Conservation (phyloP, 1,139 yeast genomes). For the Wickerhamomyces sp. region DNA sequence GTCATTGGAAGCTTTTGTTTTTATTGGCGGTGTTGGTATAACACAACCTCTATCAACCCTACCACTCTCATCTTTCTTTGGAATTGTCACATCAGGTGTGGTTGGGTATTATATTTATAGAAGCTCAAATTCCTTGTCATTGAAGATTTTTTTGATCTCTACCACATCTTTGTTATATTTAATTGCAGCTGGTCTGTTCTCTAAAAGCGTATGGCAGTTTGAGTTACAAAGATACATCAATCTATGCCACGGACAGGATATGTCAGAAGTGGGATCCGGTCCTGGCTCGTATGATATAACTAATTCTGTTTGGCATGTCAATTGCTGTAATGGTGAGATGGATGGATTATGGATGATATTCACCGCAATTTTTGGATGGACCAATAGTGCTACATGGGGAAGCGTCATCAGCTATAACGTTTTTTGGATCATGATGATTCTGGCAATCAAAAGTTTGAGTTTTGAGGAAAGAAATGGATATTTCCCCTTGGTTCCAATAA, state of each 20-base stretch:
- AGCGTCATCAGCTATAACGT: constrained; percentile 69
- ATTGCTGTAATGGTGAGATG: constrained; percentile 89
- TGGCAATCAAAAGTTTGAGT: constrained; percentile 43
- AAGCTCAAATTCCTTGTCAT: constrained; percentile 71
- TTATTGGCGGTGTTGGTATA: constrained; percentile 85
- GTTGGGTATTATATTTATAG: constrained; percentile 69
- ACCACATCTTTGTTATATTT: constrained; percentile 84
- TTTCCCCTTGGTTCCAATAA: constrained; percentile 53
- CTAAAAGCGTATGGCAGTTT: constrained; percentile 87
- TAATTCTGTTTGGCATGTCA: constrained; percentile 89
- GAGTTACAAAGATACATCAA: constrained; percentile 67
- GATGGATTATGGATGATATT: constrained; percentile 93
- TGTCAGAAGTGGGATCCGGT: constrained; percentile 85
- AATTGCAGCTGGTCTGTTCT: constrained; percentile 84
- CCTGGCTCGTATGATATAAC: constrained; percentile 90
- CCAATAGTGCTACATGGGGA: constrained; percentile 93
- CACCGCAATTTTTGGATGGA: constrained; percentile 93
- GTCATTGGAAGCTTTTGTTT: constrained; percentile 90
- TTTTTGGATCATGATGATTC: constrained; percentile 68
- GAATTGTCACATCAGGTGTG: constrained; percentile 56
- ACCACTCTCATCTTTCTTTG: constrained; percentile 71
- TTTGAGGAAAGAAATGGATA: constrained; percentile 61
- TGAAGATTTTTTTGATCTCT: constrained; percentile 73
- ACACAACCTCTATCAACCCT: constrained; percentile 71
- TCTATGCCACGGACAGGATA: constrained; percentile 77